Percentiles rank a stretch among this genome's conserved stretches.
Conservation (phyloP, 768 basidiomycete species). For the Pseudohyphozyma bogoriensis region DNA sequence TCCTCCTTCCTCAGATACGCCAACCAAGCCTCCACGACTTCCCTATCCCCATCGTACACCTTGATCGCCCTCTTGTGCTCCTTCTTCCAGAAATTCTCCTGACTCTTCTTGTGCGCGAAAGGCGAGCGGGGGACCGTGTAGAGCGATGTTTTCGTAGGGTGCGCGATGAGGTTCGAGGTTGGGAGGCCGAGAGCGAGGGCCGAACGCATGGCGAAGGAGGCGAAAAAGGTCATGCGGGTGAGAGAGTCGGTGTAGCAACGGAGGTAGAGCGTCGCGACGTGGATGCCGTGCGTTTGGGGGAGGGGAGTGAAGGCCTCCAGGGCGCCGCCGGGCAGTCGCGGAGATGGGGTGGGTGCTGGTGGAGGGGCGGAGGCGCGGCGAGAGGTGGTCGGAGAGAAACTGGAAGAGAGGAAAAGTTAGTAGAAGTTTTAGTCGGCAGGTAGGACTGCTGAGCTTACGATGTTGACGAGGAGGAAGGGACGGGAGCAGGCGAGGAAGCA, state of each 20-base stretch:
- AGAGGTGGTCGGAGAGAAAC: neutral
- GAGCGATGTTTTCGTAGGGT: conserved; percentile 65
- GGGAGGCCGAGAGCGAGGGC: conserved; percentile 79
- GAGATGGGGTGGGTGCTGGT: neutral
- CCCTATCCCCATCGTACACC: conserved; percentile 75
- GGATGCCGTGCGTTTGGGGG: conserved; percentile 54
- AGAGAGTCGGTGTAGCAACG: conserved; percentile 55
- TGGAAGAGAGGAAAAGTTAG: neutral
- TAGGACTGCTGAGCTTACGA: neutral
- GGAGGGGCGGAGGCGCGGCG: neutral
- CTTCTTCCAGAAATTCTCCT: conserved; percentile 86
- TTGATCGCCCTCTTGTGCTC: conserved; percentile 78
- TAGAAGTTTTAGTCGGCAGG: no score
- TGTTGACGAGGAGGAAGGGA: neutral
- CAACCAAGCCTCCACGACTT: conserved; percentile 69
- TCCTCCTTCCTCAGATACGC: conserved; percentile 64
- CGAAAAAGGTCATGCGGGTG: conserved; percentile 61
- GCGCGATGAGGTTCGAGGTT: conserved; percentile 50
- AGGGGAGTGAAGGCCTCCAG: conserved; percentile 12
- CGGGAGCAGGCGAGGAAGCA: neutral
- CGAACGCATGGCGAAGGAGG: conserved; percentile 71
- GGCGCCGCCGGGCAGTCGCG: neutral
- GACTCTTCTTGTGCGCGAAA: conserved; percentile 84
- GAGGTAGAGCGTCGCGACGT: conserved; percentile 73
- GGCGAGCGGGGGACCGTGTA: conserved; percentile 81